Conservation (phyloP, 2,329 filamentous ascomycete species). For the Aplosporella prunicola region DNA sequence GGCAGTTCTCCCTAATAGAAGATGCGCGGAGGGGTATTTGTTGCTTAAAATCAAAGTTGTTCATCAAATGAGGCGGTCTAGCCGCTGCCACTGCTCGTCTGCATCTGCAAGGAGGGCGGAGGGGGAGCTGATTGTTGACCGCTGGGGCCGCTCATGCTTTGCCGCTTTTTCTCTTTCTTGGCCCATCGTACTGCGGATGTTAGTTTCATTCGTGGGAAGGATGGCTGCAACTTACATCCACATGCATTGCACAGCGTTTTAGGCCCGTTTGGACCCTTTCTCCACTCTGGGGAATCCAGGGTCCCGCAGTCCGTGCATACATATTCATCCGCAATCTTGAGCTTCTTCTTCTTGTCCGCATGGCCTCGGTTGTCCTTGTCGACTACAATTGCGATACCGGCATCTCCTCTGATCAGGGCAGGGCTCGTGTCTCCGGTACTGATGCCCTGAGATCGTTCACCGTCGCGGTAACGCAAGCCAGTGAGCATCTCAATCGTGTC, state of each 20-base stretch:
- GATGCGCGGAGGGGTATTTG: too few species aligned
- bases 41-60: too few species aligned
- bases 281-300: constrained; percentile 88
- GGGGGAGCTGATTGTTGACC: constrained; percentile 6
- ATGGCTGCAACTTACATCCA: constrained; percentile 50
- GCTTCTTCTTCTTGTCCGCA: constrained; percentile 76
- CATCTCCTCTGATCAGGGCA: constrained; percentile 73
- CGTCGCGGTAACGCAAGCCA: constrained; percentile 76
- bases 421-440: constrained; percentile 78
- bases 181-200: constrained; percentile 45
- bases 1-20: too few species aligned
- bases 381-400: constrained; percentile 71
- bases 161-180: constrained; percentile 67
- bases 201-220: neutral
- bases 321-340: constrained; percentile 76
- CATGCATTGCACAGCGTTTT: constrained; percentile 96
- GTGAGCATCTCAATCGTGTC: constrained; percentile 92
- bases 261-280: constrained; percentile 83
- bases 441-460: constrained; percentile 78
- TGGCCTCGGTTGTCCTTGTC: constrained; percentile 61
- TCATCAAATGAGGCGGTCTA: too few species aligned
- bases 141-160: constrained; percentile 11
- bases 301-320: constrained; percentile 95
- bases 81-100: constrained; percentile 11
- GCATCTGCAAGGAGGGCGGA: constrained; percentile 7